Conservation (phyloP, 139 green algal species). For the Astrephomene gubernaculifera region DNA sequence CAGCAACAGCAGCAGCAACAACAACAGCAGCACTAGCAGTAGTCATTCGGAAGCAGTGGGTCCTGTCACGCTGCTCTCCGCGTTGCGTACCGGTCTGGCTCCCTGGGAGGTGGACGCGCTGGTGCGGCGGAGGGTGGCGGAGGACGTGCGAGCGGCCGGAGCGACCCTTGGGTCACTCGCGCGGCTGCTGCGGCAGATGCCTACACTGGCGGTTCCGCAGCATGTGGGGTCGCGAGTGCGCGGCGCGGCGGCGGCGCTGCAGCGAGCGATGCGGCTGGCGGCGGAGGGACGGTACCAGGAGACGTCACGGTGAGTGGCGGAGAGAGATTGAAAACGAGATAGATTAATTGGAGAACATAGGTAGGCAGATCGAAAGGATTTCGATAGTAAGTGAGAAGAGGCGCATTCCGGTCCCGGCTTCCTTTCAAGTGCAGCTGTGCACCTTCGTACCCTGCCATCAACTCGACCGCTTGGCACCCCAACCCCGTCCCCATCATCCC, state of each 20-base stretch:
- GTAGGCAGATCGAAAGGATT: no score
- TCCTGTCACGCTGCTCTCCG: background rate
- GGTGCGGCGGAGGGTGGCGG: slow-evolving; percentile 4
- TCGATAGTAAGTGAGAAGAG: no score
- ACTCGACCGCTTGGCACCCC: no score
- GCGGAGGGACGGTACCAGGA: slow-evolving; percentile 22
- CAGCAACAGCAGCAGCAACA: no score
- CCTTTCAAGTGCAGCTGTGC: no score
- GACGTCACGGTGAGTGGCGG: background rate
- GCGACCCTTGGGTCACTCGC: slow-evolving; percentile 42
- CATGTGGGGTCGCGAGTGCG: slow-evolving; percentile 40
- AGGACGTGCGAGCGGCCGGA: background rate
- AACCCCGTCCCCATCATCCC: background rate
- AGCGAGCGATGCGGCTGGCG: background rate
- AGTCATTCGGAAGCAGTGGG: background rate
- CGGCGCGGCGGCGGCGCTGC: background rate
- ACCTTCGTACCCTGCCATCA: no score
- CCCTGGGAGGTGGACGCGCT: slow-evolving; percentile 53
- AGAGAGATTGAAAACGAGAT: no score
- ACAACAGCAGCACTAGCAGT: no score
- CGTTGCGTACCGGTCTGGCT: slow-evolving; percentile 29
- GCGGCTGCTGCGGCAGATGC: slow-evolving; percentile 42
- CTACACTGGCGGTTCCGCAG: slow-evolving; percentile 51
- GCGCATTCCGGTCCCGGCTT: no score
- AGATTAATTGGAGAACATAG: no score